Conservation (phyloP, 2,329 filamentous ascomycete species). For the Chaetomium sp. region DNA sequence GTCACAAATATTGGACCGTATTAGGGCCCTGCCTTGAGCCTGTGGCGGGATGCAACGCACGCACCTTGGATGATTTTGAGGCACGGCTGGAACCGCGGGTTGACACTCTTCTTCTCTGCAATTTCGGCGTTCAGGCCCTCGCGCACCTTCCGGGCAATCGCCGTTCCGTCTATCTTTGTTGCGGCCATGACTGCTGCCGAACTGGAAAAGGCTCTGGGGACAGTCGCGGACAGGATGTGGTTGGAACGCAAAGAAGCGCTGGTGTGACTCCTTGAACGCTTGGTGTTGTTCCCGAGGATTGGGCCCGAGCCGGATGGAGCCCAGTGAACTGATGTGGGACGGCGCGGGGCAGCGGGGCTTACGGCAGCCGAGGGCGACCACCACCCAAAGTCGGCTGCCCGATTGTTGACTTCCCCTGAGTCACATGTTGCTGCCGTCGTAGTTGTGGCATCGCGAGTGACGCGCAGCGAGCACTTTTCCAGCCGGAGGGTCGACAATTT, state of each 20-base stretch:
- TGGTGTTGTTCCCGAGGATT: slow-evolving; percentile 4
- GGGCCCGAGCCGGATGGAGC: slow-evolving; percentile 24
- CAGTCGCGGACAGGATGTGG: slow-evolving; percentile 21
- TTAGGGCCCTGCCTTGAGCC: neutral
- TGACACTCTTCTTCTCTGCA: slow-evolving; percentile 74
- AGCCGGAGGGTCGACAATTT: slow-evolving; percentile 8
- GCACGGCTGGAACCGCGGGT: slow-evolving; percentile 84
- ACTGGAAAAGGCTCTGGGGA: slow-evolving; percentile 45
- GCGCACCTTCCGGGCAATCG: slow-evolving; percentile 89
- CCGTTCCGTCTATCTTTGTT: slow-evolving; percentile 91
- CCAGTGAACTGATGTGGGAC: slow-evolving; percentile 24
- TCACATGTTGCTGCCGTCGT: slow-evolving; percentile 15
- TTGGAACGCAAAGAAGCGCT: slow-evolving; percentile 24
- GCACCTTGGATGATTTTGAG: slow-evolving; percentile 94
- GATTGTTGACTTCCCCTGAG: slow-evolving; percentile 21
- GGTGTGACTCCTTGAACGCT: slow-evolving; percentile 17
- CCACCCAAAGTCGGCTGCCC: slow-evolving; percentile 27
- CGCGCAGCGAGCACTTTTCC: neutral
- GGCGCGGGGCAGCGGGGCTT: slow-evolving; percentile 31
- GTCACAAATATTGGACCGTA: slow-evolving; percentile 4
- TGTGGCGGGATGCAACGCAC: slow-evolving; percentile 42
- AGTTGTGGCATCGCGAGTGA: neutral
- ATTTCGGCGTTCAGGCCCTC: slow-evolving; percentile 81
- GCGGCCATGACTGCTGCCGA: slow-evolving; percentile 70
- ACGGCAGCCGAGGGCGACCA: slow-evolving; percentile 28